phyloP scores from a whole-genome alignment of 1,284 basidiomycete species.

The Polyporus tsugae region DNA sequence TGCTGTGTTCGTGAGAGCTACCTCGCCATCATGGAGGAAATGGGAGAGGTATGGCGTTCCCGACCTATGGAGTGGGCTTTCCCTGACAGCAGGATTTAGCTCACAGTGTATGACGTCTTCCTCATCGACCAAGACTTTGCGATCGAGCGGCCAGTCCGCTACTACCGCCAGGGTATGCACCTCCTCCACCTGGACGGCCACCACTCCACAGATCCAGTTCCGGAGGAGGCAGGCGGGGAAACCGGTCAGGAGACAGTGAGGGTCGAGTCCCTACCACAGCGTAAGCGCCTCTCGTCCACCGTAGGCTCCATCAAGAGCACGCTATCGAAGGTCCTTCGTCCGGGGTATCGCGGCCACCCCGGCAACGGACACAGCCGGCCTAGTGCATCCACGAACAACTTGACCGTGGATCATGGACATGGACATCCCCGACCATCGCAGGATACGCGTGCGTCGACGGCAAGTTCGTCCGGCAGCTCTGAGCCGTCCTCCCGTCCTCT shows the following conservation, averaged over 20 bases:
- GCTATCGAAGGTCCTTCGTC: slow-evolving; percentile 57
- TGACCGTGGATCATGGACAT: slow-evolving; percentile 4
- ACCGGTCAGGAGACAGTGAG: slow-evolving; percentile 35
- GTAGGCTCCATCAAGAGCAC: slow-evolving; percentile 59
- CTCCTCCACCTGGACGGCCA: slow-evolving; percentile 51
- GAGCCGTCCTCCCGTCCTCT: slow-evolving; percentile 45
- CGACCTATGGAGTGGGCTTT: background rate
- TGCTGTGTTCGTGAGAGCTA: slow-evolving; percentile 95
- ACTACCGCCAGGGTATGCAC: slow-evolving; percentile 80
- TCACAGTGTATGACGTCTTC: slow-evolving; percentile 92
- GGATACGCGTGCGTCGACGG: slow-evolving; percentile 39
- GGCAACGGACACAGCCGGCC: slow-evolving; percentile 7
- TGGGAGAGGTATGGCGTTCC: slow-evolving; percentile 74
- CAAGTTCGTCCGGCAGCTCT: slow-evolving; percentile 35
- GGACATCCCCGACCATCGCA: slow-evolving; percentile 18
- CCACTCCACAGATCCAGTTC: slow-evolving; percentile 39
- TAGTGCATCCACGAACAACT: slow-evolving; percentile 24
- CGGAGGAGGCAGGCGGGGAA: slow-evolving; percentile 34
- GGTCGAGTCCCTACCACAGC: slow-evolving; percentile 30
- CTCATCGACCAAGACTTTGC: slow-evolving; percentile 91
- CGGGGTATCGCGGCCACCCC: slow-evolving; percentile 20
- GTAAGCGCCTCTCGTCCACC: slow-evolving; percentile 38
- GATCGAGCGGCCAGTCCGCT: slow-evolving; percentile 81
- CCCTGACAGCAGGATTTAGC: slow-evolving; percentile 48
- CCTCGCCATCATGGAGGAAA: slow-evolving; percentile 87